A percentile compares a stretch with the other conserved stretches of the same genome.
Evolutionary conservation across 176 grass and related monocot genomes (phyloP).

Genomic region (Bolboschoenus planiculmis): DNA sequence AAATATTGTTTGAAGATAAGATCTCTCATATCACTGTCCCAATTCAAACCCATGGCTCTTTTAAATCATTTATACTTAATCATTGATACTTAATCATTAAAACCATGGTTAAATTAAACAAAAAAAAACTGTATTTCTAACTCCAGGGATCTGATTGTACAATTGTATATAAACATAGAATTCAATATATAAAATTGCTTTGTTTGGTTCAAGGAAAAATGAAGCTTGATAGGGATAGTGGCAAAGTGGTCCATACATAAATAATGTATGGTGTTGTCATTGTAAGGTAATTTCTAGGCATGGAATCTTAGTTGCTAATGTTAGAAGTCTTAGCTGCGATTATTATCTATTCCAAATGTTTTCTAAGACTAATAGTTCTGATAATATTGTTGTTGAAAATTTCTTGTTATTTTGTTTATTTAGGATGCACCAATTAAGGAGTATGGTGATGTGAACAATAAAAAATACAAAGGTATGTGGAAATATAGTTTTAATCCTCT

Average conservation of each 20-base stretch:
- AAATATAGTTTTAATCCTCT: not conserved
- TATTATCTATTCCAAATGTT: not conserved
- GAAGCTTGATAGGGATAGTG: not conserved
- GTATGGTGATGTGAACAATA: slow-evolving; percentile 72
- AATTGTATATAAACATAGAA: not conserved
- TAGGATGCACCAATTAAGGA: slow-evolving; percentile 99
- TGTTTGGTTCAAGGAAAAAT: not conserved
- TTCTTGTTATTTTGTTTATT: slow-evolving; percentile 12
- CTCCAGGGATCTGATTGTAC: not conserved
- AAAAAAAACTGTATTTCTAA: not conserved
- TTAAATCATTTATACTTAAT: not conserved
- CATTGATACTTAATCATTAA: slow-evolving; percentile 21
- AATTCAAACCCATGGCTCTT: slow-evolving; percentile 1
- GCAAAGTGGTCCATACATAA: not conserved
- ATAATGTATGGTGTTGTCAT: not conserved
- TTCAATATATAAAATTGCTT: not conserved
- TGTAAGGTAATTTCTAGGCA: not conserved
- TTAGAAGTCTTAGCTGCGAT: not conserved
- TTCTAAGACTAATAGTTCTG: not conserved
- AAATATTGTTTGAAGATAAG: not conserved
- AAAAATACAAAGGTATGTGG: slow-evolving; percentile 78
- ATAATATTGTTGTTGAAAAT: not conserved
- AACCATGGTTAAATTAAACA: not conserved
- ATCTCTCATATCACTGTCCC: not conserved
- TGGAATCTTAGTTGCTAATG: not conserved